Percentiles rank a stretch among this genome's conserved stretches.
Evolutionary conservation across 306 rosid species (phyloP).

Genomic region (Lathyrus sativus): DNA sequence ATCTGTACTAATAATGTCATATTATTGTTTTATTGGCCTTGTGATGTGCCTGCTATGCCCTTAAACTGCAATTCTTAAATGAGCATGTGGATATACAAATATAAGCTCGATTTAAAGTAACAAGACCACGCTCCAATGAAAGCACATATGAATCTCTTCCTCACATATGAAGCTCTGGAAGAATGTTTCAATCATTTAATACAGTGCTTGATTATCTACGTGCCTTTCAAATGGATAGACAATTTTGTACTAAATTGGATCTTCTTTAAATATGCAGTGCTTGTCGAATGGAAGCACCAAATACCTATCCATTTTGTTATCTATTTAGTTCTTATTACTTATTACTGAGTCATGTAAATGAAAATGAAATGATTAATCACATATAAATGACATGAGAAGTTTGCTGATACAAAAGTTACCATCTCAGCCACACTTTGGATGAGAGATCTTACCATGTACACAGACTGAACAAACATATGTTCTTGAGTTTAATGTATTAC

Average conservation of each 20-base stretch:
- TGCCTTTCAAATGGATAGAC: background rate
- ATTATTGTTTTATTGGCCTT: conserved; percentile 6
- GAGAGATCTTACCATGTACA: conserved; percentile 21
- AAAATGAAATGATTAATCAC: too few species aligned
- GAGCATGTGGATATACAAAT: background rate
- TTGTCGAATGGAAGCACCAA: background rate
- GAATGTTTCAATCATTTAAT: background rate
- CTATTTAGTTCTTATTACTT: too few species aligned
- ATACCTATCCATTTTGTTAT: too few species aligned
- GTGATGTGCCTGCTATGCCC: background rate
- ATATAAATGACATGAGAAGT: background rate
- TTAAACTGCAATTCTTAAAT: background rate
- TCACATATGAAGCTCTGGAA: background rate
- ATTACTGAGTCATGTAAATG: too few species aligned
- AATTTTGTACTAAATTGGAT: background rate
- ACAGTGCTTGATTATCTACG: background rate
- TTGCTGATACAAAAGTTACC: background rate
- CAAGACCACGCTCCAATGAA: background rate
- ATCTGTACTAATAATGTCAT: background rate
- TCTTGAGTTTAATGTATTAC: conserved; percentile 7
- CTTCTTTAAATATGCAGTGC: background rate
- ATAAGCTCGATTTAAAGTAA: background rate
- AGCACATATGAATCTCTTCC: background rate
- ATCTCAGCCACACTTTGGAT: conserved; percentile 1
- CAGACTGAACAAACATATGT: conserved; percentile 20